phyloP scores from a whole-genome alignment of 2,329 filamentous ascomycete species.

The Diaporthe longicolla region DNA sequence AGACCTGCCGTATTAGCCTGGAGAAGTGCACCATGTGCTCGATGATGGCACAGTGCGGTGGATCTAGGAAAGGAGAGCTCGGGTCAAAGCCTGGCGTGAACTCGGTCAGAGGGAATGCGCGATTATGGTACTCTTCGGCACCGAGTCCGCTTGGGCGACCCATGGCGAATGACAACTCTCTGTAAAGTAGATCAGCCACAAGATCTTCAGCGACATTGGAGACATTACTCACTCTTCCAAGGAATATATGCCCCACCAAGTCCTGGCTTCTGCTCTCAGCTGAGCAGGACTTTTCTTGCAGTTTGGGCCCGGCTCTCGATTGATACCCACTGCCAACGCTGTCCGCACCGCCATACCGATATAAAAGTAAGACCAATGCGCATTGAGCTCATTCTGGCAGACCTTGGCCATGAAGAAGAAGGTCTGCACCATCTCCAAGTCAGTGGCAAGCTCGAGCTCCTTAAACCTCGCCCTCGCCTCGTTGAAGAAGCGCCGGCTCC shows the following conservation, averaged over 20 bases:
- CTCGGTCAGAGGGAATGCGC: constrained; percentile 49
- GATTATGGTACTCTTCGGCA: constrained; percentile 63
- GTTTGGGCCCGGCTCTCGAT: constrained; percentile 54
- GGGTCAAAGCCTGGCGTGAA: constrained; percentile 34
- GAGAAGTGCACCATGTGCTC: constrained; percentile 49
- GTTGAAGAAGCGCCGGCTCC: constrained; percentile 61
- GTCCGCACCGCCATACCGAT: constrained; percentile 62
- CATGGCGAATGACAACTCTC: constrained; percentile 63
- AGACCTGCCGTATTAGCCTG: constrained; percentile 47
- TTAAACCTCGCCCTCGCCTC: constrained; percentile 57
- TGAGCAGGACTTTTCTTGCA: constrained; percentile 53
- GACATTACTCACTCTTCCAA: constrained; percentile 59
- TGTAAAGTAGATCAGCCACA: constrained; percentile 43
- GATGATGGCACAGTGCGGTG: constrained; percentile 49
- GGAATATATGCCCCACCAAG: constrained; percentile 63
- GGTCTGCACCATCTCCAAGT: constrained; percentile 63
- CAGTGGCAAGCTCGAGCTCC: constrained; percentile 58
- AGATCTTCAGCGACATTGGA: not conserved
- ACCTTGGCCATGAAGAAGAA: constrained; percentile 64
- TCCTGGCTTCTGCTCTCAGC: constrained; percentile 56
- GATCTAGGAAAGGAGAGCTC: constrained; percentile 43
- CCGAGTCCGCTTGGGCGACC: constrained; percentile 64
- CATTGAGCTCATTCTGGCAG: constrained; percentile 64
- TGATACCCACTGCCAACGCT: constrained; percentile 62
- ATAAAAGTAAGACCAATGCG: constrained; percentile 64